Conservation (phyloP, 129 eudicot species). For the Tagetes patula region DNA sequence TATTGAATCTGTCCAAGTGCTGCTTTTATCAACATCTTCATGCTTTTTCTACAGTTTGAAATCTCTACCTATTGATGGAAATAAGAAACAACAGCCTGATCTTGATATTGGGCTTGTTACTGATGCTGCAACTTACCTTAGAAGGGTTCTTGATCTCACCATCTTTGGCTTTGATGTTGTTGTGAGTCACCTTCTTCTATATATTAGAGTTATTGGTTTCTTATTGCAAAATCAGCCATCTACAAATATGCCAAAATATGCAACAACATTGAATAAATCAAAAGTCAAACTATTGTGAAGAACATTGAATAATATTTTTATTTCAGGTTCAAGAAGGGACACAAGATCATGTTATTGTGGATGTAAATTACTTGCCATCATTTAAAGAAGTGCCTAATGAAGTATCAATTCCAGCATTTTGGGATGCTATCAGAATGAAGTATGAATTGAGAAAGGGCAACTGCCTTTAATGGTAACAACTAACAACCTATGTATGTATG, state of each 20-base stretch:
- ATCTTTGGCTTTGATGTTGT: slow-evolving; percentile 98
- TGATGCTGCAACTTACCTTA: slow-evolving; percentile 81
- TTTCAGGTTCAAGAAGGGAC: slow-evolving; percentile 82
- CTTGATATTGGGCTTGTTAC: slow-evolving; percentile 75
- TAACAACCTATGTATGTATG: not conserved
- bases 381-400: slow-evolving; percentile 90
- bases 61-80: slow-evolving; percentile 70
- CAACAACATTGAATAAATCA: not conserved
- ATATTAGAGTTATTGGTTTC: not conserved
- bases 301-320: not conserved
- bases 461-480: not conserved
- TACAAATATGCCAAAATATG: not conserved
- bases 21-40: not conserved
- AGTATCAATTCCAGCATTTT: slow-evolving; percentile 81
- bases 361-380: slow-evolving; percentile 91
- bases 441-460: slow-evolving; percentile 33
- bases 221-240: not conserved
- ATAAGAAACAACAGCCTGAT: slow-evolving; percentile 36
- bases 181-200: slow-evolving; percentile 52
- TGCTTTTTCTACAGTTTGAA: slow-evolving; percentile 56
- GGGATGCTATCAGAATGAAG: slow-evolving; percentile 82
- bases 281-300: not conserved
- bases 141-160: slow-evolving; percentile 76
- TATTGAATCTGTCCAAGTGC: not conserved
- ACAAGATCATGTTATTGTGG: slow-evolving; percentile 91